Evolutionary conservation across 2,329 filamentous ascomycete genomes (phyloP), one percentile per base, ranked within the genome.

Genomic region (Periglandula ipomoeae): DNA sequence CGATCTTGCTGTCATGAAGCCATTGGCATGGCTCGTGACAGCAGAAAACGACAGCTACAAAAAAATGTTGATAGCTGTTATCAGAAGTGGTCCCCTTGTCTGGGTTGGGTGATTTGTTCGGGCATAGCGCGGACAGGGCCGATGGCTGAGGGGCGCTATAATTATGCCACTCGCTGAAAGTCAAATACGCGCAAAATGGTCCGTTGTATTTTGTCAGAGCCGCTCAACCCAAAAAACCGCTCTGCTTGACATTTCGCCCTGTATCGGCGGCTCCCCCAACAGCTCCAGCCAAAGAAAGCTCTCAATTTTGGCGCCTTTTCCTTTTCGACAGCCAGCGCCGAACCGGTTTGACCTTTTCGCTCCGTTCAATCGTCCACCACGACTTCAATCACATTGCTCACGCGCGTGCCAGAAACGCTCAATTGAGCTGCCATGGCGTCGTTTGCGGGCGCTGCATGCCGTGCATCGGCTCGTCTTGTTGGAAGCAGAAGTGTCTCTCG

Each of bases 371-470:
- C 11, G 2, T 10, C 11, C 30, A 32, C 30, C 8, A 32, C 30
- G 30, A n/a, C n/a, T n/a, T n/a, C n/a, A n/a, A n/a, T n/a, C n/a
- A n/a, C n/a, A 23, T 34, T 43, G 9, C 43, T 15, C 19, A 23
- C 19, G 13, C 17, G n/a, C 37, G 45, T 37, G 34, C 24, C 22
- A 6, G 10, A 39, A 44, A 11, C 27, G 40, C 49, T 40, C 42
- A 59, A 61, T 62, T 55, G 58, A 54, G 53, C 53, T 58, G 52
- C 60, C 58, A 87, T 87, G 83, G 81, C 82, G 65, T 84, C 82
- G 59, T 70, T 86, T 62, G 74, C 76, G 63, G 71, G 76, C 63
- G 79, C 75, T 64, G 79, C 75, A 62, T 83, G 77, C 67, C 81
- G 82, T 61, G 66, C 80, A 56, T 84, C 82, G 54, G 75, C 76